A percentile compares a stretch with the other conserved stretches of the same genome.
Evolutionary conservation across 208 protist genomes (phyloP).

Genomic region (Crithidia fasciculata): DNA sequence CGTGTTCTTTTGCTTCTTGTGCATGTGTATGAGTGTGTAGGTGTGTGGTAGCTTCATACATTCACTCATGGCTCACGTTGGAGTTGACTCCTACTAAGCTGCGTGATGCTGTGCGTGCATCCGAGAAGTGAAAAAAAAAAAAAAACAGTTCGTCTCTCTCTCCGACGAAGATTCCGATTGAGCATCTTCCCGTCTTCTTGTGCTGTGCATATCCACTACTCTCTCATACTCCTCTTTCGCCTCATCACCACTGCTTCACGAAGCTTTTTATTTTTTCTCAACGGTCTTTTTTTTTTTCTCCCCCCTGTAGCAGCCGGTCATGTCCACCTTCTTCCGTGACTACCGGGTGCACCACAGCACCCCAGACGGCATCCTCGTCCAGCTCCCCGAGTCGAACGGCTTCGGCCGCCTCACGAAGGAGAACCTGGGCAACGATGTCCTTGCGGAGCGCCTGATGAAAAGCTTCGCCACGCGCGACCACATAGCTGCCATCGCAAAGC

Average conservation of each 20-base stretch:
- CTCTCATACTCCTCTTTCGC: too few relatives aligned
- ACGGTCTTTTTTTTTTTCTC: conserved; percentile 1
- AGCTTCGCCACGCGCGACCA: conserved; percentile 61
- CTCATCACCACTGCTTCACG: too few relatives aligned
- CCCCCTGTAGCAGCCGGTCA: neutral
- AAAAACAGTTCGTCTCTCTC: too few relatives aligned
- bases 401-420: conserved; percentile 79
- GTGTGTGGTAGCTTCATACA: neutral
- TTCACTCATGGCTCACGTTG: too few relatives aligned
- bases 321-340: conserved; percentile 46
- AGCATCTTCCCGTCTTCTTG: neutral
- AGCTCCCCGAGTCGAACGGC: conserved; percentile 69
- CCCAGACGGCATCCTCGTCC: conserved; percentile 75
- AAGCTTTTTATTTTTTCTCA: neutral
- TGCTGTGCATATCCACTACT: too few relatives aligned
- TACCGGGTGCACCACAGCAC: conserved; percentile 85
- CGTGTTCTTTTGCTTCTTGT: neutral
- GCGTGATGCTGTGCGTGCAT: too few relatives aligned
- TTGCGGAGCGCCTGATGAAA: conserved; percentile 73
- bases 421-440: conserved; percentile 68
- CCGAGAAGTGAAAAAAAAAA: too few relatives aligned
- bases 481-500: conserved; percentile 49
- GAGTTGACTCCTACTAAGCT: too few relatives aligned
- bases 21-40: neutral
- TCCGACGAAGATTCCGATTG: too few relatives aligned